Base-by-base conservation (phyloP, 1,139 yeast species). In the Protomyces macrosporus region DNA sequence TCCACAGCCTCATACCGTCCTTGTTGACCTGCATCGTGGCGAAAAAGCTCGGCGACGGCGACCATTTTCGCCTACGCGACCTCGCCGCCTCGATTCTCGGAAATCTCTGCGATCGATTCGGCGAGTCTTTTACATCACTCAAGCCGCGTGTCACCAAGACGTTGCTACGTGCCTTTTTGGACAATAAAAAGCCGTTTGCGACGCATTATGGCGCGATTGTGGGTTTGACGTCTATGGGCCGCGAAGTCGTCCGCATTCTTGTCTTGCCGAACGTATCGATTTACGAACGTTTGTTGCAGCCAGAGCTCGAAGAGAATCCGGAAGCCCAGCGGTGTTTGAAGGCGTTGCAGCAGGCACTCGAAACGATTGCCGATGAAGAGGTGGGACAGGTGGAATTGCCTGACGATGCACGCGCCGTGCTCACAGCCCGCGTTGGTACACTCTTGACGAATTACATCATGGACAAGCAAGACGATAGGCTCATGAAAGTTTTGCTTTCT, bases 1-100 rank as follows among this genome's bases (percentile, higher is more conserved):
- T 95, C 60, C 98, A 95, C 75, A 95, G 97, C 0, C 79, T 95
- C 70, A 90, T 93, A 90, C 98, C 99, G 32, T 89, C 97, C 68
- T 86, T 93, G 45, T 79, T 95, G 69, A 95, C 99, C 0, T 80
- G 95, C 39, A 79, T 95, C 60, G 80, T 95, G 66, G 97, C 98
- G 1, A 91, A 90, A 72, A 83, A 89, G 68, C 83, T 93, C n/a
- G 98, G 98, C 0, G 87, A 1, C 67, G 39, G 37, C 14, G 67
- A 65, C 56, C 75, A 74, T 58, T 75, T 73, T 67, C 77, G 72
- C 1, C 84, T 93, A 5, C 82, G 99, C 68, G 96, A 88, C 71
- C 86, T 89, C 73, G 93, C 98, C 1, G 91, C 97, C 0, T 84
- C 91, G 48, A 78, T 95, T 67, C 79, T 95, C 52, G 86, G 87